phyloP scores from a whole-genome alignment of 495 filamentous ascomycete genomes.

The Penicillium dipodomyicola region DNA sequence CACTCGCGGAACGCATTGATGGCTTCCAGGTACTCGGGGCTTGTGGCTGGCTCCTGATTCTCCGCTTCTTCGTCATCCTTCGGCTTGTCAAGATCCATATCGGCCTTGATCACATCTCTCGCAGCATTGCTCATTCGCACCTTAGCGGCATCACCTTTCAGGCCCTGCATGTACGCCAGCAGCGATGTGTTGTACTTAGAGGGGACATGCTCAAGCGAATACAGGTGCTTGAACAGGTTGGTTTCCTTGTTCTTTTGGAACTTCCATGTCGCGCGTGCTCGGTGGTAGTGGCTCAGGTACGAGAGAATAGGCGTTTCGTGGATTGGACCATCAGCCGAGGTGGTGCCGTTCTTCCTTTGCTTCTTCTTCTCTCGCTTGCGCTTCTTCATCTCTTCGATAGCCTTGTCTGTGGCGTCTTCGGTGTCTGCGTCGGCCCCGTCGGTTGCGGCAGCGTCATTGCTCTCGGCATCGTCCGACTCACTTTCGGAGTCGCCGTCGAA shows the following conservation, averaged over 20 bases:
- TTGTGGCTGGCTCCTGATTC: conserved; percentile 33
- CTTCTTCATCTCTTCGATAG: conserved; percentile 28
- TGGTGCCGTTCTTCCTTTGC: conserved; percentile 24
- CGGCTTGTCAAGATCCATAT: conserved; percentile 33
- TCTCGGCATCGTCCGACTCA: conserved; percentile 13
- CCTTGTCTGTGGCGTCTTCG: conserved; percentile 21
- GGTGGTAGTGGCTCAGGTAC: conserved; percentile 71
- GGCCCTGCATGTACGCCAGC: conserved; percentile 65
- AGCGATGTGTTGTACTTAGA: conserved; percentile 61
- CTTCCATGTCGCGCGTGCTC: conserved; percentile 70
- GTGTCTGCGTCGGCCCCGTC: conserved; percentile 18
- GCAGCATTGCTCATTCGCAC: conserved; percentile 60
- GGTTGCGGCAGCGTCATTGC: conserved; percentile 27
- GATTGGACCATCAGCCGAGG: conserved; percentile 18
- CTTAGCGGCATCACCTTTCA: conserved; percentile 64
- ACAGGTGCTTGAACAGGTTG: conserved; percentile 75
- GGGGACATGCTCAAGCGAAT: conserved; percentile 65
- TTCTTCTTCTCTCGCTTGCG: conserved; percentile 39
- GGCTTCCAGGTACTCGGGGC: conserved; percentile 54
- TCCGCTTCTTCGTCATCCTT: conserved; percentile 41
- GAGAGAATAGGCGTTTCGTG: conserved; percentile 60
- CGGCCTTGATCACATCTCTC: conserved; percentile 49
- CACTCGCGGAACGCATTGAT: conserved; percentile 43
- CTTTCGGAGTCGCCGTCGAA: conserved; percentile 52
- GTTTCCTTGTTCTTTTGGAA: conserved; percentile 90